Base-by-base conservation (phyloP, 495 filamentous ascomycete species). In the Endocarpon pusillum region DNA sequence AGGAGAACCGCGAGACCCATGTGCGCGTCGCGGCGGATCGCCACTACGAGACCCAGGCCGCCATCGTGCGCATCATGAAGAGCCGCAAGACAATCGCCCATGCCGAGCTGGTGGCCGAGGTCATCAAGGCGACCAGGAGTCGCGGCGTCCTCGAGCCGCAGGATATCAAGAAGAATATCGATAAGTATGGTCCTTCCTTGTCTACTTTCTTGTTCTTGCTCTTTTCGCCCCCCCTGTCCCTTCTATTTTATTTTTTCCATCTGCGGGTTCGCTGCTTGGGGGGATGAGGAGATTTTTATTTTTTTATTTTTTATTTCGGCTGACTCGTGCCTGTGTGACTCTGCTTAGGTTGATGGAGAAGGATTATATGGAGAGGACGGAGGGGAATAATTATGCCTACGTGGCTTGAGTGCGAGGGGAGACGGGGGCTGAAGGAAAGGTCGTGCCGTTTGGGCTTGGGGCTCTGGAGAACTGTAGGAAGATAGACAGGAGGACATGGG, bases 41-140 rank as follows among this genome's bases (percentile, higher is more conserved):
- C 17, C 81, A 92, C 46, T 93, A 83, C 42, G 89, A 99, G 62
- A 92, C 83, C 0, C 91, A 99, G 53, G 91, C 89, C 10, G 91
- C 91, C 1, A 87, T 99, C 41, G 89, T 94, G 40, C 63, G 89
- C 10, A 93, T 99, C 44, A 84, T 99, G 84, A 99, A 99, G 76
- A 76, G 73, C 42, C 59, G 81, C 41, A 91, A 94, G 67, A 70
- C 50, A n/a, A 82, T 96, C 53, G 70, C 62, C 17, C 85, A 94
- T 51, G 49, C 64, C 21, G 80, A 89, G 51, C 55, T 99, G 18
- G 75, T 96, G 8, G 65, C 70, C 8, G 80, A 93, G 57, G 81
- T 87, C 2, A 92, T 96, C 47, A 77, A 74, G 40, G 81, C 82
- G 44, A 96, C 89, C 11, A 82, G 71, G 59, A 76, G 60, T 26